Evolutionary conservation across 306 rosid genomes (phyloP).

Genomic region (Quercus rubra): DNA sequence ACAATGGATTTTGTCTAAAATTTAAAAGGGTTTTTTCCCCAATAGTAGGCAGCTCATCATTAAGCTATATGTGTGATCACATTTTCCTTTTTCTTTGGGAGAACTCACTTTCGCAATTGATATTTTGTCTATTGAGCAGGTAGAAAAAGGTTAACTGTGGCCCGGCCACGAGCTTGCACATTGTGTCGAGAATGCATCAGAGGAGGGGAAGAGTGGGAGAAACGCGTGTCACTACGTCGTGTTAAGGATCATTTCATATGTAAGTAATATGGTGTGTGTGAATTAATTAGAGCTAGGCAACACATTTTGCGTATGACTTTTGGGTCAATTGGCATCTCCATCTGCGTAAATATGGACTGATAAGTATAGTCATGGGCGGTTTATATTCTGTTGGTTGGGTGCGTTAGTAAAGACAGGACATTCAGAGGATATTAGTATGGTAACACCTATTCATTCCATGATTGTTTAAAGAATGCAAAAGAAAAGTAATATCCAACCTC

Average conservation of each 20-base stretch:
- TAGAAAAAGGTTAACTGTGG: conserved; percentile 62
- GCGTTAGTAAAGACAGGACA: too few species aligned
- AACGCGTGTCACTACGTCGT: conserved; percentile 70
- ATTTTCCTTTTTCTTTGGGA: conserved; percentile 4
- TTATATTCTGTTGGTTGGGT: background rate
- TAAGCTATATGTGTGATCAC: background rate
- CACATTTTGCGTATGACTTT: background rate
- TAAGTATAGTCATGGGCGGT: background rate
- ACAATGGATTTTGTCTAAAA: conserved; percentile 3
- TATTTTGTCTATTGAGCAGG: conserved; percentile 47
- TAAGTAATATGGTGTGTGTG: conserved; percentile 43
- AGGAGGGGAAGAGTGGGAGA: conserved; percentile 88
- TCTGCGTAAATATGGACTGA: background rate
- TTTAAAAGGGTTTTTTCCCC: conserved; percentile 12
- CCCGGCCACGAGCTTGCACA: conserved; percentile 76
- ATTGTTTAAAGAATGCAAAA: background rate
- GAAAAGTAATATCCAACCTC: background rate
- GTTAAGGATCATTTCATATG: conserved; percentile 91
- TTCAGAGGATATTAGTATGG: background rate
- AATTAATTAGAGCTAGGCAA: conserved; percentile 4
- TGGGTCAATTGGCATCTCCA: background rate
- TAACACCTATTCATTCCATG: background rate
- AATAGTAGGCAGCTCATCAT: background rate
- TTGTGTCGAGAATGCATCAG: conserved; percentile 94
- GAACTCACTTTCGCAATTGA: conserved; percentile 3